These are phyloP conservation scores for Trypanosomatidae sp. DNA, from an alignment of 208 protist genomes.

Conservation along the genomic window DNA sequence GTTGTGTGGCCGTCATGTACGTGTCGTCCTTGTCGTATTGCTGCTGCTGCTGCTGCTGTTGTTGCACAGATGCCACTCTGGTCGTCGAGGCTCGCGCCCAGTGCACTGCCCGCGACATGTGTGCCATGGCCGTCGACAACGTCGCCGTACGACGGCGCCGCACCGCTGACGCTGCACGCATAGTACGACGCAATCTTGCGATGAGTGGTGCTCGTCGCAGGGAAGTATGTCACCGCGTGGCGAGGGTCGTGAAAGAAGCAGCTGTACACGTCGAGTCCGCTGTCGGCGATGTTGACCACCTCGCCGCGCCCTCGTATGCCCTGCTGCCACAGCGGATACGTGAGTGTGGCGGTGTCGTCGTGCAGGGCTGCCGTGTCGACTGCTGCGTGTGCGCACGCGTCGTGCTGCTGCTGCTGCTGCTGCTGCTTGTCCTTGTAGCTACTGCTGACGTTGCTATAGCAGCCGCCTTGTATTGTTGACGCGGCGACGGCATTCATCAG, in stretches of 20 bases:
- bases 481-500: constrained; percentile 22
- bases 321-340: constrained; percentile 37
- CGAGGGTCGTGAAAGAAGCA: constrained; percentile 78
- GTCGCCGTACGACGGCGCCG: constrained; percentile 11
- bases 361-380: not conserved
- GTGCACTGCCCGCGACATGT: constrained; percentile 65
- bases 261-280: constrained; percentile 64
- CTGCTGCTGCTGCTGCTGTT: too few relatives aligned
- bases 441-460: not conserved
- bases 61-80: too few relatives aligned
- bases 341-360: not conserved
- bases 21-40: too few relatives aligned
- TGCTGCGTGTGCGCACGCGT: not conserved
- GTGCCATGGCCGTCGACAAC: constrained; percentile 56
- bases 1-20: not conserved
- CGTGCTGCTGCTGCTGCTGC: constrained; percentile 1
- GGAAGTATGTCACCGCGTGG: constrained; percentile 43
- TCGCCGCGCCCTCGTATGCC: constrained; percentile 65
- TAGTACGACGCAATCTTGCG: constrained; percentile 77
- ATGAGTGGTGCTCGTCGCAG: constrained; percentile 43
- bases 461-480: not conserved
- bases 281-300: constrained; percentile 79
- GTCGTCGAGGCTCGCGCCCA: constrained; percentile 15
- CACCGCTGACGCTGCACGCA: constrained; percentile 5
- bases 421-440: too few relatives aligned